Evolutionary conservation across 2,329 filamentous ascomycete species (phyloP), one percentile per base, ranked within the genome.

Genomic region (Ophiostoma sp.): DNA sequence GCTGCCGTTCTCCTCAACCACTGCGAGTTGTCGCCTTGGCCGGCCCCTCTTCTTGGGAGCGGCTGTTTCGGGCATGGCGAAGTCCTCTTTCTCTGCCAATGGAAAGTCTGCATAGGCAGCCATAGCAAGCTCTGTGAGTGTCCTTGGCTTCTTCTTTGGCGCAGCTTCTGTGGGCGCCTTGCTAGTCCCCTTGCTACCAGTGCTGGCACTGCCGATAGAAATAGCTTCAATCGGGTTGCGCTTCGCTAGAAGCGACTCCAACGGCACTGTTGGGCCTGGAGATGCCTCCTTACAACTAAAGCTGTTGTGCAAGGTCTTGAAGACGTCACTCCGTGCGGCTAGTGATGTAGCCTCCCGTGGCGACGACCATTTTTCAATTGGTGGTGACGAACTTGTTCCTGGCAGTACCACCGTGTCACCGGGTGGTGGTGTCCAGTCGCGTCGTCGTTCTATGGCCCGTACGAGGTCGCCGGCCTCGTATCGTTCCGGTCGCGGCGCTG

Each of bases 51-150:
- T 27, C 3, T 41, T 60, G 7, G 64, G 62, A n/a, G n/a, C 6
- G 14, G 11, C 42, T 42, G 18, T 14, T 2, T 64, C 41, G 7
- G 18, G n/a, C 42, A 16, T 9, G 11, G n/a, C 63, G 5, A 9
- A 6, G 12, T n/a, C 36, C 45, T 42, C 36, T 41, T 65, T 41
- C 11, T 62, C 41, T 18, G 9, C 42, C 11, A 11, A 42, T 18
- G 47, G 55, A 27, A 27, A 27, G 38, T 79, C 76, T 12, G 75
- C 75, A 74, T 93, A 95, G 4, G 87, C 86, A 12, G 90, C 88
- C 1, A 88, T 94, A 11, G 91, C 90, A 65, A 91, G 79, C 55
- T 87, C 90, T 0, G 92, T 96, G 68, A 96, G 88, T 0, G 92
- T 96, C 55, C 86, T 87, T 0, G 87, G 78, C 76, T 89, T 93